phyloP scores from a whole-genome alignment of 805 yeast species.

The Ogataea trehalophila region DNA sequence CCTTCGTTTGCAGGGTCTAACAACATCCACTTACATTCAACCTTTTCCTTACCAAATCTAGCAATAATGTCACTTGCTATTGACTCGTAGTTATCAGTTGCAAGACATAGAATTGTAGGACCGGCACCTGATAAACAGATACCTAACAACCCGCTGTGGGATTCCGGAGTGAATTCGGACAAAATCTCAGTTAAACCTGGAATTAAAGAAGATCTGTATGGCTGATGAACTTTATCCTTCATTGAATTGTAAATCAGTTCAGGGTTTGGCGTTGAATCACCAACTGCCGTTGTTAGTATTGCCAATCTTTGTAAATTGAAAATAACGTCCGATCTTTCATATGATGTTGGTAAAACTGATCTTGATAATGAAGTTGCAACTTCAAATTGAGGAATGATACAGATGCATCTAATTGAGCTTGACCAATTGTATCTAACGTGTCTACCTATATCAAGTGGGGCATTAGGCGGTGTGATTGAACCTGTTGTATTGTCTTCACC shows the following conservation, averaged over 20 bases:
- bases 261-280: constrained; percentile 72
- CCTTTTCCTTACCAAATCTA: constrained; percentile 59
- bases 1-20: constrained; percentile 88
- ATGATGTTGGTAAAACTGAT: constrained; percentile 79
- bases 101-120: constrained; percentile 91
- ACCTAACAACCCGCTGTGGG: constrained; percentile 84
- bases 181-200: constrained; percentile 88
- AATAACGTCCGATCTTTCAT: constrained; percentile 75
- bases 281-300: constrained; percentile 84
- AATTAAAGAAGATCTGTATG: constrained; percentile 86
- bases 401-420: constrained; percentile 75
- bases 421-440: constrained; percentile 85
- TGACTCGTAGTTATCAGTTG: constrained; percentile 79
- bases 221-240: constrained; percentile 97
- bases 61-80: constrained; percentile 74
- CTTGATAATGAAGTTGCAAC: constrained; percentile 89
- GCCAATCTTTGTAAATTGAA: constrained; percentile 93
- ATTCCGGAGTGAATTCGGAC: constrained; percentile 70
- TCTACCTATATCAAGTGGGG: constrained; percentile 84
- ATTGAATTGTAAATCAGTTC: constrained; percentile 85
- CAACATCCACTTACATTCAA: constrained; percentile 76
- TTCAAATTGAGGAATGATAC: constrained; percentile 91
- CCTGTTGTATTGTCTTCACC: constrained; percentile 65
- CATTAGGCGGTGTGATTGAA: constrained; percentile 56
- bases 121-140: constrained; percentile 98